phyloP scores from a whole-genome alignment of 2,329 filamentous ascomycete species.

The Trichoderma sp. region DNA sequence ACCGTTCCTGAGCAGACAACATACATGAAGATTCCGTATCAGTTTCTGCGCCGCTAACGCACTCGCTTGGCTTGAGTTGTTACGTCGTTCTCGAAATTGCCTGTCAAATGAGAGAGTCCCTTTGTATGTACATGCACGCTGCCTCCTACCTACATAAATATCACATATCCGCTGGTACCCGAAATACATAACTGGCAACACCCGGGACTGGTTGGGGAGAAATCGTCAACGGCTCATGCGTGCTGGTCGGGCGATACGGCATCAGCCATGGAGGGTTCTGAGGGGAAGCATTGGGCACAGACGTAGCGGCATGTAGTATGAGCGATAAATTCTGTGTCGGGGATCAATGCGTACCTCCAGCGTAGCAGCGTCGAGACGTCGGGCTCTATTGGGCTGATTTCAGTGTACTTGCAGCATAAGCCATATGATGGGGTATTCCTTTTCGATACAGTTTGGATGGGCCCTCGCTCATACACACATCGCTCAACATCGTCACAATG shows the following conservation, averaged over 20 bases:
- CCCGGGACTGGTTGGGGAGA: neutral
- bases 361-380: neutral
- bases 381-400: slow-evolving; percentile 13
- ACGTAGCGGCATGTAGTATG: neutral
- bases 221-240: neutral
- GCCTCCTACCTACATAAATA: neutral
- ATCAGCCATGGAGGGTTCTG: neutral
- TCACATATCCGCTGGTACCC: slow-evolving; percentile 5
- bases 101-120: neutral
- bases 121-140: no score
- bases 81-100: neutral
- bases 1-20: neutral
- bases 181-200: neutral
- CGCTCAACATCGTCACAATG: no score
- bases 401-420: neutral
- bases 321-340: neutral
- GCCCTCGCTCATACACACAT: no score
- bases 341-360: neutral
- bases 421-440: no score
- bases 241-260: neutral
- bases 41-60: neutral
- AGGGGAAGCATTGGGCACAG: slow-evolving; percentile 1
- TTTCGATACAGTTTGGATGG: no score
- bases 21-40: neutral
- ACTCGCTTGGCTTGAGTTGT: no score